Percentiles rank a stretch among this genome's conserved stretches.
These are phyloP conservation scores for Castanospermum australe DNA, from an alignment of 306 rosid genomes.

Conservation along the genomic window DNA sequence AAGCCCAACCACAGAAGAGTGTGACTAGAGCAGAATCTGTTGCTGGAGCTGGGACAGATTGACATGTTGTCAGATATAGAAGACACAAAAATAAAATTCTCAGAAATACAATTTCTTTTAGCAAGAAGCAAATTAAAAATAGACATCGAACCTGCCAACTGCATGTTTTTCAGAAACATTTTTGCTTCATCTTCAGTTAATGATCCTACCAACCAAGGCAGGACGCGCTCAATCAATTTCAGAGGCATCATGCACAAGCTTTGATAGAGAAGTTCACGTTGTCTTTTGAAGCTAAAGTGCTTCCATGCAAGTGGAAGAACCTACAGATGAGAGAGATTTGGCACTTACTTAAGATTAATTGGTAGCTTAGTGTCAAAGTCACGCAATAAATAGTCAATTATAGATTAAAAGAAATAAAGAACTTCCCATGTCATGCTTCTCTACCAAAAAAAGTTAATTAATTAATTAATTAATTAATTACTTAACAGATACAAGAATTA, in stretches of 20 bases:
- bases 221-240: slow-evolving; percentile 89
- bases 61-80: slow-evolving; percentile 40
- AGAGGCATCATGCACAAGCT: slow-evolving; percentile 98
- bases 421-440: slow-evolving; percentile 14
- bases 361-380: slow-evolving; percentile 3
- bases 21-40: slow-evolving; percentile 86
- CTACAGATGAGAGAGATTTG: slow-evolving; percentile 44
- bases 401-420: not conserved
- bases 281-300: slow-evolving; percentile 84
- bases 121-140: slow-evolving; percentile 22
- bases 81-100: not conserved
- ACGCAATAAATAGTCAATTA: not conserved
- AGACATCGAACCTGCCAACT: slow-evolving; percentile 76
- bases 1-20: slow-evolving; percentile 97
- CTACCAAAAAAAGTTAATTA: slow-evolving; percentile 1
- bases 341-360: slow-evolving; percentile 17
- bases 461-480: slow-evolving; percentile 4
- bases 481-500: not conserved
- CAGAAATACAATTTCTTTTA: slow-evolving; percentile 16
- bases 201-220: slow-evolving; percentile 91
- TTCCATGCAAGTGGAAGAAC: slow-evolving; percentile 95
- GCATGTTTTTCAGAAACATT: slow-evolving; percentile 77
- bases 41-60: slow-evolving; percentile 76
- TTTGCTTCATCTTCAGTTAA: slow-evolving; percentile 77
- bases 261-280: slow-evolving; percentile 84